Evolutionary conservation across 208 protist species (phyloP), one percentile per base, ranked within the genome.

Genomic region (Vickermania ingenoplastis): DNA sequence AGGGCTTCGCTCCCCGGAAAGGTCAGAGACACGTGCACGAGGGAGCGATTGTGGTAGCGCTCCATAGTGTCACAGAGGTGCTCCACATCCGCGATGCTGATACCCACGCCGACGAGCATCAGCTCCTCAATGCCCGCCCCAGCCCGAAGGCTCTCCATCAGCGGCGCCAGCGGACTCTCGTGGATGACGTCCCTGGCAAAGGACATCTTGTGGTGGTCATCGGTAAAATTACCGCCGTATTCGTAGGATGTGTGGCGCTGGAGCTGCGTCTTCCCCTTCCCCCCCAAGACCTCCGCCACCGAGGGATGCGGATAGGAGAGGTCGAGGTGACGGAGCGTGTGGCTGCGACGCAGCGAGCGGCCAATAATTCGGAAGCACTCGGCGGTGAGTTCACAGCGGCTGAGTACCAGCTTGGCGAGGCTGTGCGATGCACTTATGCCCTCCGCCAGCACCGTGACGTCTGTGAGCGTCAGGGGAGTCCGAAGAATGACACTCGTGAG

Each of bases 51-150:
- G 25, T 69, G 61, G 60, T 77, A 79, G 23, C 65, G 51, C 63
- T 90, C 83, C 5, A 90, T 76, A 59, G 73, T 79, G 11, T 63
- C 61, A 60, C 83, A 90, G 7, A 90, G 65, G 63, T 86, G 77
- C 61, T 90, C 83, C 2, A 90, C 52, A 57, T 90, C 83, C 31
- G 71, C 72, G 22, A 71, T 71, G n/a, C 63, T 31, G 58, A 86
- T 76, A 52, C 76, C 75, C 27, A 90, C 59, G n/a, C 77, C 79
- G 0, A 81, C 31, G 61, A 82, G 75, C 49, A 79, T 52, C 22
- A 90, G 69, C 28, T 73, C 65, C 21, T 57, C 65, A 4, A 90
- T 59, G 0, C 67, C 65, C 36, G 72, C 63, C 52, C 86, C 86
- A 24, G 23, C 17, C 61, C 86, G 76, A 5, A 90, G 73, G 23